phyloP scores from a whole-genome alignment of 2,329 filamentous ascomycete genomes.

The Graphilbum ipis-grandicollis region DNA sequence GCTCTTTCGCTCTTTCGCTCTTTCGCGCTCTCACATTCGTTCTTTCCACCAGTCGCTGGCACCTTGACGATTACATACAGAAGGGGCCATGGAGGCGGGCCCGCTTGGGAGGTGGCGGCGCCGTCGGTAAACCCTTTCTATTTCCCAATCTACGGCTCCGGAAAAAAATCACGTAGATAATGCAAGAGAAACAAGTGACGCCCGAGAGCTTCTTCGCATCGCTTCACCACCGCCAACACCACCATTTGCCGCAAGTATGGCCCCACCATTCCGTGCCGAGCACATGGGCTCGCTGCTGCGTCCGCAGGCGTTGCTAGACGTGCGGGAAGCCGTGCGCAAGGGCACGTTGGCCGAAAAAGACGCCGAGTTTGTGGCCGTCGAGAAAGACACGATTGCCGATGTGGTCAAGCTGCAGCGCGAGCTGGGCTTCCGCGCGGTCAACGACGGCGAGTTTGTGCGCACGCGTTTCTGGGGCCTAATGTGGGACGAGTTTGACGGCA shows the following conservation, averaged over 20 bases:
- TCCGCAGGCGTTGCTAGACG: constrained; percentile 18
- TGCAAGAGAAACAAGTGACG: too few relatives aligned
- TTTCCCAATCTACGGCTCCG: too few relatives aligned
- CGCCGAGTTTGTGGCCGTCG: constrained; percentile 36
- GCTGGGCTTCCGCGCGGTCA: constrained; percentile 48
- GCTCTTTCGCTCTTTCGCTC: too few relatives aligned
- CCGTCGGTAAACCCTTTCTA: too few relatives aligned
- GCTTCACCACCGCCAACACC: not conserved
- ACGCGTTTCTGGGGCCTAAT: constrained; percentile 34
- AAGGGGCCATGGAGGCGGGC: too few relatives aligned
- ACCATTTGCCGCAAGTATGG: constrained; percentile 9
- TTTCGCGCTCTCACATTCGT: too few relatives aligned
- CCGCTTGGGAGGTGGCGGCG: too few relatives aligned
- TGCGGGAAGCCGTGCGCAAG: constrained; percentile 41
- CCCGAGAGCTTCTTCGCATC: too few relatives aligned
- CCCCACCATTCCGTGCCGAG: constrained; percentile 18
- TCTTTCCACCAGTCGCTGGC: too few relatives aligned
- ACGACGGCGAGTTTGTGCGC: constrained; percentile 51
- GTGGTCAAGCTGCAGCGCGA: constrained; percentile 53
- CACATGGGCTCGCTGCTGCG: constrained; percentile 19
- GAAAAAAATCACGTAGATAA: too few relatives aligned
- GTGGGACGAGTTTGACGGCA: constrained; percentile 36
- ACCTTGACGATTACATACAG: too few relatives aligned
- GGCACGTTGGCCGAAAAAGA: constrained; percentile 33
- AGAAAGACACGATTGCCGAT: constrained; percentile 47